Evolutionary conservation across 768 basidiomycete species (phyloP).

Genomic region (Auricularia auricula-judae): DNA sequence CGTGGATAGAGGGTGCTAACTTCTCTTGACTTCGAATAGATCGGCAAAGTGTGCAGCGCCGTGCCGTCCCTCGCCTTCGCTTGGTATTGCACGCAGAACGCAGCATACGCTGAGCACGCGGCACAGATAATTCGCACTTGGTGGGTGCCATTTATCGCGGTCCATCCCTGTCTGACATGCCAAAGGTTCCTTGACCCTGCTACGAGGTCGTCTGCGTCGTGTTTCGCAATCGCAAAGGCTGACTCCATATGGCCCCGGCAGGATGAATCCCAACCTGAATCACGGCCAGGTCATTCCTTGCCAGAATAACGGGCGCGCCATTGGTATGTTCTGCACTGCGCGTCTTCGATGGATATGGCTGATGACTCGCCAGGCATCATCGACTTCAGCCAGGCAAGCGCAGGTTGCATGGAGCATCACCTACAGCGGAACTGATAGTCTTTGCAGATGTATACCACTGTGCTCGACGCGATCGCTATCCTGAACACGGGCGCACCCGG

Average conservation of each 20-base stretch:
- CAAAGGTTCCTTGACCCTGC: too few relatives aligned
- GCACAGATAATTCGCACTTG: neutral
- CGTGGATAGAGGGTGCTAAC: neutral
- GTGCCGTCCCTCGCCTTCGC: neutral
- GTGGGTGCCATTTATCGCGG: neutral
- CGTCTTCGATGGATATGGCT: neutral
- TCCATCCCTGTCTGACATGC: too few relatives aligned
- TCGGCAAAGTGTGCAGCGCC: neutral
- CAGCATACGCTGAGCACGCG: neutral
- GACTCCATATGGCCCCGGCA: neutral
- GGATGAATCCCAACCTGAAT: neutral
- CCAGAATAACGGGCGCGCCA: neutral
- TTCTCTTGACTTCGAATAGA: neutral
- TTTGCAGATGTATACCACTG: neutral
- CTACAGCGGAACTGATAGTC: neutral
- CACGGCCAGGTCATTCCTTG: conserved; percentile 1
- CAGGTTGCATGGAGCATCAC: neutral
- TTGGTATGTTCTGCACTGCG: neutral
- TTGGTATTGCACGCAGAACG: neutral
- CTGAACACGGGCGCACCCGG: neutral
- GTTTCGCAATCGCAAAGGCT: too few relatives aligned
- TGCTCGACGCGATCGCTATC: neutral
- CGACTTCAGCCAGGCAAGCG: neutral
- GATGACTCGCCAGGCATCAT: neutral
- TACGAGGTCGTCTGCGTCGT: too few relatives aligned